Conservation (phyloP, 2,329 filamentous ascomycete genomes). For the Spiromastix sp. region DNA sequence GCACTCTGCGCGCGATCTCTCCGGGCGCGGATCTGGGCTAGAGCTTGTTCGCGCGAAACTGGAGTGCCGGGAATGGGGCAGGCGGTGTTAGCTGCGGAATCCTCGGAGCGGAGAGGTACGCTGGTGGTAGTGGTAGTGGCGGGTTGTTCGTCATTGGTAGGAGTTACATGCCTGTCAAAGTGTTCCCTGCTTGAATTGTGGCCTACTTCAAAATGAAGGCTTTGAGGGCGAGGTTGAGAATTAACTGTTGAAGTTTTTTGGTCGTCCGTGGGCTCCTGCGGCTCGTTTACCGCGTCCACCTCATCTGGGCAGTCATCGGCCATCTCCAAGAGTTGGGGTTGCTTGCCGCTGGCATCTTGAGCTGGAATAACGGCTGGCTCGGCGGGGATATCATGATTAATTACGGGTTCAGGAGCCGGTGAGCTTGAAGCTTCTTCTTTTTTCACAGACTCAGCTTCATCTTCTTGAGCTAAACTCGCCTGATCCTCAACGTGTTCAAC, state of each 20-base stretch:
- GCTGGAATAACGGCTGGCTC: no score
- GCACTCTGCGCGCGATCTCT: slow-evolving; percentile 32
- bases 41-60: slow-evolving; percentile 36
- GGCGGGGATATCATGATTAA: no score
- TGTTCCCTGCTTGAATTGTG: slow-evolving; percentile 1
- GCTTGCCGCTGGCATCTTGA: no score
- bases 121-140: slow-evolving; percentile 20
- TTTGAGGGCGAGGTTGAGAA: slow-evolving; percentile 2
- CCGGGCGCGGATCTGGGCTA: slow-evolving; percentile 40
- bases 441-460: no score
- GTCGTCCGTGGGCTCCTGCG: no score
- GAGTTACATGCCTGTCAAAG: not conserved
- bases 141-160: slow-evolving; percentile 5
- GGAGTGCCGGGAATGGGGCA: slow-evolving; percentile 30
- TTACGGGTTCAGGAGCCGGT: no score
- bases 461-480: no score
- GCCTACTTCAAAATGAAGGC: slow-evolving; percentile 1
- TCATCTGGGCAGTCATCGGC: no score
- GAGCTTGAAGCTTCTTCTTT: no score
- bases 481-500: no score
- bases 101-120: slow-evolving; percentile 23
- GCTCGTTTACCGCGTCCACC: no score
- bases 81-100: slow-evolving; percentile 10
- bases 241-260: not conserved
- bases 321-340: no score